A percentile compares a stretch with the other conserved stretches of the same genome.
phyloP scores from a whole-genome alignment of 345 rosid species.

The Carallia brachiata region DNA sequence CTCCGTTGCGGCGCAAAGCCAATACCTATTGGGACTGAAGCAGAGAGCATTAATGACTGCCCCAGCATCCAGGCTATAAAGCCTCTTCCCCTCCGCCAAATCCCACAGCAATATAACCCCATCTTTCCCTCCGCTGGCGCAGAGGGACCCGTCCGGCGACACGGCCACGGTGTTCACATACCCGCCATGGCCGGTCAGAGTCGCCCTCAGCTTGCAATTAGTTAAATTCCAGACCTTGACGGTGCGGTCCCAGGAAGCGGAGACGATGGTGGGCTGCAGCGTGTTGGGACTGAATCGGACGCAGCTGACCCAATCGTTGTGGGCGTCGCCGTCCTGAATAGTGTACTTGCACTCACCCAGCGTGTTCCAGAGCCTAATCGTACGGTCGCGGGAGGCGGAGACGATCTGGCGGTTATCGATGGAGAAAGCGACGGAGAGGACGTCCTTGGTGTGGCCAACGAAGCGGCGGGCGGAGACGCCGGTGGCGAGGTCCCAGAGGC shows the following conservation, averaged over 20 bases:
- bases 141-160: constrained; percentile 90
- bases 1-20: constrained; percentile 98
- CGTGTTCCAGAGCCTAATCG: constrained; percentile 94
- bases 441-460: constrained; percentile 95
- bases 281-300: constrained; percentile 90
- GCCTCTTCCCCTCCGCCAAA: constrained; percentile 93
- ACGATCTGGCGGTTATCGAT: constrained; percentile 97
- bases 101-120: constrained; percentile 89
- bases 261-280: constrained; percentile 79
- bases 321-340: constrained; percentile 81
- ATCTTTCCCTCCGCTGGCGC: constrained; percentile 98
- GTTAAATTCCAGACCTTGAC: constrained; percentile 95
- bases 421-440: constrained; percentile 92
- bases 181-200: constrained; percentile 73
- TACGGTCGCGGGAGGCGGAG: constrained; percentile 92
- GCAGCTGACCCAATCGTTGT: constrained; percentile 90
- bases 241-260: constrained; percentile 85
- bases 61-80: constrained; percentile 81
- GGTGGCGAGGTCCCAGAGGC: constrained; percentile 88
- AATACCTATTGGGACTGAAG: constrained; percentile 97
- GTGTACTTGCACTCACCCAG: constrained; percentile 98
- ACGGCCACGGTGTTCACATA: constrained; percentile 91
- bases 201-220: constrained; percentile 79
- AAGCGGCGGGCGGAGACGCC: constrained; percentile 82
- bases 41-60: constrained; percentile 75